phyloP scores from a whole-genome alignment of 2,329 filamentous ascomycete species.

The Fusarium sp. region DNA sequence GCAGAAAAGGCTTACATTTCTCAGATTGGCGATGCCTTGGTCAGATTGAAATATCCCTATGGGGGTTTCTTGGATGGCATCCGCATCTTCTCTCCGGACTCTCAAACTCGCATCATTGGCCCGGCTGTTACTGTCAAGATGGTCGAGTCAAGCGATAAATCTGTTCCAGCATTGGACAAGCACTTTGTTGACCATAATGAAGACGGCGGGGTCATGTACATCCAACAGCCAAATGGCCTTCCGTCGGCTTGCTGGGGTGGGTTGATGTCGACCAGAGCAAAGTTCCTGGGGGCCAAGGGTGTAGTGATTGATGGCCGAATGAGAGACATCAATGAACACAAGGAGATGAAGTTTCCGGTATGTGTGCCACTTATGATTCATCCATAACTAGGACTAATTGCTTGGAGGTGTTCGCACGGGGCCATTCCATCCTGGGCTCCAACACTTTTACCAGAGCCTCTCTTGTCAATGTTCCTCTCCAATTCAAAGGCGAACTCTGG shows the following conservation, averaged over 20 bases:
- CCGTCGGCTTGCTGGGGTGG: conserved; percentile 46
- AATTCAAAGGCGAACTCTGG: conserved; percentile 44
- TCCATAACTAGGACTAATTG: not conserved
- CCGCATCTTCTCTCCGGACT: conserved; percentile 38
- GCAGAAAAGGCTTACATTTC: not conserved
- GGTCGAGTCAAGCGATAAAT: conserved; percentile 41
- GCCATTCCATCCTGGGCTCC: conserved; percentile 45
- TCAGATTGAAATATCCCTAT: conserved; percentile 45
- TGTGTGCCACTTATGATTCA: not conserved
- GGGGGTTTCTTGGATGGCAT: conserved; percentile 45
- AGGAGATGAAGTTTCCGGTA: conserved; percentile 33
- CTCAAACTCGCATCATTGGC: conserved; percentile 34
- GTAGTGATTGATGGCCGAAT: conserved; percentile 46
- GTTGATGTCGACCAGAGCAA: conserved; percentile 47
- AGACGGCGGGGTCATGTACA: conserved; percentile 42
- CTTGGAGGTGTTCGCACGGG: conserved; percentile 43
- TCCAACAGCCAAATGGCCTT: conserved; percentile 44
- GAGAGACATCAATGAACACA: conserved; percentile 46
- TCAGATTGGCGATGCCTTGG: conserved; percentile 43
- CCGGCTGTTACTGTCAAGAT: conserved; percentile 48
- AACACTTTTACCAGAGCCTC: conserved; percentile 47
- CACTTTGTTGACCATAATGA: conserved; percentile 47
- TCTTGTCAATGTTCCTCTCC: conserved; percentile 43
- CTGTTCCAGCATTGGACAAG: conserved; percentile 40
- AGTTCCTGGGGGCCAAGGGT: conserved; percentile 42